A percentile compares a stretch with the other conserved stretches of the same genome.
Conservation (phyloP, 2,329 filamentous ascomycete species). For the Cytospora piceicola region DNA sequence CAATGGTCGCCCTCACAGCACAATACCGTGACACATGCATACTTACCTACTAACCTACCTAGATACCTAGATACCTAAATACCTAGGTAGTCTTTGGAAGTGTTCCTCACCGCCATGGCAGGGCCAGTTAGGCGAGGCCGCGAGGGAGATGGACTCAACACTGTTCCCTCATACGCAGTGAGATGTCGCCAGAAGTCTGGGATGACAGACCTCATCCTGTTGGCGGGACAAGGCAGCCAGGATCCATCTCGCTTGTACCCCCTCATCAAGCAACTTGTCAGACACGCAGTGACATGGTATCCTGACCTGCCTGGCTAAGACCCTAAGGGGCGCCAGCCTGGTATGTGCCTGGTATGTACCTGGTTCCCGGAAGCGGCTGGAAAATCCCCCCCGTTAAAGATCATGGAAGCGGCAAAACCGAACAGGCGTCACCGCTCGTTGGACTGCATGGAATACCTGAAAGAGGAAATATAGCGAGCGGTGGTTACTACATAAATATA, state of each 20-base stretch:
- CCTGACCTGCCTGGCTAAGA: background rate
- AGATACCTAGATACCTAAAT: background rate
- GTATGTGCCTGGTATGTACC: conserved; percentile 3
- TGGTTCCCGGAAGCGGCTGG: background rate
- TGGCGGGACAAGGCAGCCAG: background rate
- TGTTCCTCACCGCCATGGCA: conserved; percentile 8
- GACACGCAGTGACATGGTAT: background rate
- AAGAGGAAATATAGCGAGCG: conserved; percentile 5
- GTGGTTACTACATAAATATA: background rate
- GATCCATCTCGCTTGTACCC: background rate
- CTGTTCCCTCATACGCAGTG: background rate
- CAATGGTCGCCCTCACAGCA: background rate
- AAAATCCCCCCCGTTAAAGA: conserved; percentile 2
- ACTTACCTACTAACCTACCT: background rate
- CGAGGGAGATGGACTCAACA: background rate
- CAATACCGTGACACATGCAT: background rate
- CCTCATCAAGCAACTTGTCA: background rate
- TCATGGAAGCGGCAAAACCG: conserved; percentile 2
- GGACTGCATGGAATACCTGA: conserved; percentile 2
- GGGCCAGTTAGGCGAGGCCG: background rate
- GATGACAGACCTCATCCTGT: background rate
- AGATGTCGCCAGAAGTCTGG: background rate
- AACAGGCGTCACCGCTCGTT: conserved; percentile 24
- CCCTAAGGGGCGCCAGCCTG: background rate
- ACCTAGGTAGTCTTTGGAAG: background rate